A percentile compares a stretch with the other conserved stretches of the same genome.
phyloP scores from a whole-genome alignment of 2,329 filamentous ascomycete genomes.

The Bipolaris bicolor region DNA sequence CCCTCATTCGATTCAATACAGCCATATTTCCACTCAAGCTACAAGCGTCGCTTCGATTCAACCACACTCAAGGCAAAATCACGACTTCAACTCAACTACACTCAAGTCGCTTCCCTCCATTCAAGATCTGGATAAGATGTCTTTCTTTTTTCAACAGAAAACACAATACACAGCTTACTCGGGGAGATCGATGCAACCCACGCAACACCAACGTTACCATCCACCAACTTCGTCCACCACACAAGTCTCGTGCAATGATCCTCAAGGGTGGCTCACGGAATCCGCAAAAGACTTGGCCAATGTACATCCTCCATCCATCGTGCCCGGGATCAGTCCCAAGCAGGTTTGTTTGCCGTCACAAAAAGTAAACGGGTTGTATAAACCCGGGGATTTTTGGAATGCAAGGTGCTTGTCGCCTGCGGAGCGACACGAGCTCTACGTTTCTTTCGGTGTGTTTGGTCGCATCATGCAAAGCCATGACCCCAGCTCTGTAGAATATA shows the following conservation, averaged over 20 bases:
- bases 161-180: too few species aligned
- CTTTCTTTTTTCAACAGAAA: too few species aligned
- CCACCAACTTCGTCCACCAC: neutral
- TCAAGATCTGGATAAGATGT: too few species aligned
- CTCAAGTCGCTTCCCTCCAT: too few species aligned
- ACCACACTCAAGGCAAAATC: too few species aligned
- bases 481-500: neutral
- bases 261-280: neutral
- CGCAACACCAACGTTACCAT: neutral
- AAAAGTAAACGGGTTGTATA: neutral
- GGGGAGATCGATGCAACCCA: too few species aligned
- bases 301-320: neutral
- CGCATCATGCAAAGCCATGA: neutral
- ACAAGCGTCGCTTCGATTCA: too few species aligned
- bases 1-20: too few species aligned
- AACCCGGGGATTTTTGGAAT: neutral
- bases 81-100: too few species aligned
- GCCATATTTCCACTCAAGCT: too few species aligned
- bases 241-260: neutral
- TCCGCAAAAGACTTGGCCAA: neutral
- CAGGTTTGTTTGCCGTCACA: neutral
- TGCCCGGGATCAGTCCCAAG: neutral
- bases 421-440: neutral
- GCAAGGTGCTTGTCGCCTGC: neutral
- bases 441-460: neutral